These are phyloP conservation scores for Xylaria sp. DNA, from an alignment of 2,329 filamentous ascomycete species.

Conservation along the genomic window DNA sequence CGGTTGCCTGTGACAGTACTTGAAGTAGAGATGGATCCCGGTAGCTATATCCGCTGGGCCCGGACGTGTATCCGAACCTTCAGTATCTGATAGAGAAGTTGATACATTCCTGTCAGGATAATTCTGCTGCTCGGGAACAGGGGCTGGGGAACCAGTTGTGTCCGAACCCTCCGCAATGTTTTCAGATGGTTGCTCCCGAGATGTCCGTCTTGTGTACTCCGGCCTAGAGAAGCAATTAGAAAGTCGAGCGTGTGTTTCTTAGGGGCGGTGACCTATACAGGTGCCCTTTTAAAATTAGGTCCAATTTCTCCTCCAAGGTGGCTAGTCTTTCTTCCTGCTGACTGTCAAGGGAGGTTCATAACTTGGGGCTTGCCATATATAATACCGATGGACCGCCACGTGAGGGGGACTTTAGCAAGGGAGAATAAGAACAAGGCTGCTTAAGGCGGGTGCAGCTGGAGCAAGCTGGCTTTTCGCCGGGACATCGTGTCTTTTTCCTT, in stretches of 20 bases:
- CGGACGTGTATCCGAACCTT: conserved; percentile 33
- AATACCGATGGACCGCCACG: conserved; percentile 39
- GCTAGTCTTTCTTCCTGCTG: conserved; percentile 38
- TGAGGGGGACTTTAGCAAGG: conserved; percentile 28
- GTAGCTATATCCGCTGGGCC: conserved; percentile 32
- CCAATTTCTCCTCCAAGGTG: conserved; percentile 38
- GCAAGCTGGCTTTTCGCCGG: conserved; percentile 38
- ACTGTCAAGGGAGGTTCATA: conserved; percentile 35
- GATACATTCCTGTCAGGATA: conserved; percentile 23
- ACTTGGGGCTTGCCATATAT: conserved; percentile 26
- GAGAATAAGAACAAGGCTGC: conserved; percentile 37
- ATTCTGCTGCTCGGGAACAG: conserved; percentile 23
- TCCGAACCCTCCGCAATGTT: conserved; percentile 30
- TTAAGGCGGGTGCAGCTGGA: conserved; percentile 39
- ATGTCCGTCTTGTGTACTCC: conserved; percentile 21
- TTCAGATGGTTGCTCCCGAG: conserved; percentile 25
- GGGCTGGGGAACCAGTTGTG: conserved; percentile 13
- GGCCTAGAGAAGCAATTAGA: conserved; percentile 33
- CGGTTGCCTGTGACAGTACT: conserved; percentile 39
- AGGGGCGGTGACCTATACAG: conserved; percentile 25
- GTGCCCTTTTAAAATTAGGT: conserved; percentile 37
- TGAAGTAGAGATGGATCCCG: conserved; percentile 38
- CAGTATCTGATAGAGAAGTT: conserved; percentile 28
- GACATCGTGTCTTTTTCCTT: conserved; percentile 40
- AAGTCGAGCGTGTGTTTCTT: conserved; percentile 7